These are phyloP conservation scores for Hypholoma sublateritium DNA, from an alignment of 768 basidiomycete species.

Conservation along the genomic window DNA sequence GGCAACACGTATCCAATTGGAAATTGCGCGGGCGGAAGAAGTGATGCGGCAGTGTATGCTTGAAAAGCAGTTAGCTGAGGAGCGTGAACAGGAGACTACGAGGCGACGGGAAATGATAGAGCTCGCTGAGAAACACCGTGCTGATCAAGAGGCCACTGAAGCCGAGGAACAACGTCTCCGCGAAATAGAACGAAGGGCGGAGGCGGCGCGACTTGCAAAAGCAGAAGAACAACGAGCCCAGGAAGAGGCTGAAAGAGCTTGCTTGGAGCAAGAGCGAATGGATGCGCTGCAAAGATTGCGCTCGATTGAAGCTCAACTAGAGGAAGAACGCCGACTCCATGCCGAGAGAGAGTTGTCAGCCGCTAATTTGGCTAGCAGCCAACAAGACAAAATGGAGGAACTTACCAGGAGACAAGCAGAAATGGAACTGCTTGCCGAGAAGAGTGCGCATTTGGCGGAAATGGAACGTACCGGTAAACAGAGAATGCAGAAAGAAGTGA, in stretches of 20 bases:
- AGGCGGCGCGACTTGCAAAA: slow-evolving; percentile 13
- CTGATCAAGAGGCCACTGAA: slow-evolving; percentile 26
- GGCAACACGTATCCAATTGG: slow-evolving; percentile 31
- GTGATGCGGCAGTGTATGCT: slow-evolving; percentile 25
- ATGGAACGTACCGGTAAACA: slow-evolving; percentile 8
- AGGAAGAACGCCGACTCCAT: slow-evolving; percentile 30
- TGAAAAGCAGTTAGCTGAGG: slow-evolving; percentile 30
- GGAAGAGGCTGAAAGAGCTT: slow-evolving; percentile 33
- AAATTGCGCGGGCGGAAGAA: slow-evolving; percentile 30
- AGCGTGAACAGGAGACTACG: slow-evolving; percentile 27
- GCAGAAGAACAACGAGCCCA: slow-evolving; percentile 24
- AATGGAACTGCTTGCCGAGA: slow-evolving; percentile 20
- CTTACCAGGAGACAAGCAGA: slow-evolving; percentile 21
- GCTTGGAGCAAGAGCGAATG: slow-evolving; percentile 31
- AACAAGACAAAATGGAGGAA: slow-evolving; percentile 23
- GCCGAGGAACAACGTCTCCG: slow-evolving; percentile 22
- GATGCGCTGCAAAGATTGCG: slow-evolving; percentile 34
- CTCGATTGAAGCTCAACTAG: slow-evolving; percentile 28
- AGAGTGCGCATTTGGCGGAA: slow-evolving; percentile 23
- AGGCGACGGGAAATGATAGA: slow-evolving; percentile 20
- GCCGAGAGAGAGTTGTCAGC: slow-evolving; percentile 25
- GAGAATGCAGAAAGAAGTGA: slow-evolving; percentile 6
- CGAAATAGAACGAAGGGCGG: slow-evolving; percentile 19
- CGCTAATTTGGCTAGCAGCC: slow-evolving; percentile 20
- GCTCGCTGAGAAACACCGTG: slow-evolving; percentile 27